Percentiles rank a stretch among this genome's conserved stretches.
These are phyloP conservation scores for Entomortierella chlamydospora DNA, from an alignment of 192 early-diverging fungal genomes.

Conservation along the genomic window DNA sequence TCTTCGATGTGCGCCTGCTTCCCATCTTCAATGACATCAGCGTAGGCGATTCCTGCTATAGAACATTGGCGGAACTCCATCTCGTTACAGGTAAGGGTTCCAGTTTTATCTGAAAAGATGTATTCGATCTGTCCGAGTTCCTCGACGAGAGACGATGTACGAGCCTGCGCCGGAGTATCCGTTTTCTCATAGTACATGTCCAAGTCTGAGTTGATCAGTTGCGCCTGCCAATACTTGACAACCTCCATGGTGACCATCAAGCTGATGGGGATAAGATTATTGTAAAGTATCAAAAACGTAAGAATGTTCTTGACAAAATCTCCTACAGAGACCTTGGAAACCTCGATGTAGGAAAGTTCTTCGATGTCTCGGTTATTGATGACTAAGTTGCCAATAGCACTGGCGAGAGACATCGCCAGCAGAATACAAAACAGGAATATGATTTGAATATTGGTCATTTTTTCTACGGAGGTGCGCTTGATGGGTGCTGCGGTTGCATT, in stretches of 20 bases:
- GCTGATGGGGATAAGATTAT: constrained; percentile 98
- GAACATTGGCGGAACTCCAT: constrained; percentile 92
- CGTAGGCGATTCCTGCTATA: constrained; percentile 92
- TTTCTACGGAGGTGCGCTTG: constrained; percentile 92
- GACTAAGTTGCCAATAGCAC: constrained; percentile 85
- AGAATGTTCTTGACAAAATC: constrained; percentile 91
- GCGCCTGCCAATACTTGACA: constrained; percentile 91
- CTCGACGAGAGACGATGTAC: constrained; percentile 94
- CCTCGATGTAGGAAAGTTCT: constrained; percentile 26
- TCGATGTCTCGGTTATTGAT: constrained; percentile 56
- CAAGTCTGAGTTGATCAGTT: constrained; percentile 90
- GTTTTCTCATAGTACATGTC: constrained; percentile 97
- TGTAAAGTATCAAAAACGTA: constrained; percentile 98
- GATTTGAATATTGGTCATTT: constrained; percentile 93
- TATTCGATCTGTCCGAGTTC: constrained; percentile 98
- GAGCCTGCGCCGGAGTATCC: constrained; percentile 91
- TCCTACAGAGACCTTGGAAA: constrained; percentile 17
- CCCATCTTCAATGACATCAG: constrained; percentile 90
- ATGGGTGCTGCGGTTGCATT: constrained; percentile 92
- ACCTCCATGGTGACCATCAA: constrained; percentile 99
- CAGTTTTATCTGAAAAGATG: constrained; percentile 97
- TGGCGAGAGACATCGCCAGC: constrained; percentile 83
- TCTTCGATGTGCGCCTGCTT: constrained; percentile 82
- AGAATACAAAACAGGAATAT: constrained; percentile 92
- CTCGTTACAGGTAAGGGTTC: constrained; percentile 88